Evolutionary conservation across 345 rosid species (phyloP), one percentile per base, ranked within the genome.

Genomic region (Turritis glabra): DNA sequence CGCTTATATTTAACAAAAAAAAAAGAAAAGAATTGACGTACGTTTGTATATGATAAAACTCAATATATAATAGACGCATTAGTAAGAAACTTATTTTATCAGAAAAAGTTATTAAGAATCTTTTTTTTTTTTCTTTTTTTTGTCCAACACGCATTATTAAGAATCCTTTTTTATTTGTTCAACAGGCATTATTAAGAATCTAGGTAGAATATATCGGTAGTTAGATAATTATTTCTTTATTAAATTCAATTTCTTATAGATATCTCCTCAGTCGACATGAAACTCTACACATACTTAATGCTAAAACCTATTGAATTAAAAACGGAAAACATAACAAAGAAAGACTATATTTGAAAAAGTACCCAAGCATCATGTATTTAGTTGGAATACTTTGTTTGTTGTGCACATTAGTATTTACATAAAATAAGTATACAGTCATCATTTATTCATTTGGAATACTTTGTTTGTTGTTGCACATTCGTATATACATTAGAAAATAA

Each of bases 371-470:
- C 62, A 62, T 51, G 54, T 72, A 38, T 40, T 51, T 40, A 38
- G 51, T 51, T 61, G 21, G 32, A 72, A 51, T 72, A 37, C 23
- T 72, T 72, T 62, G 23, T 59, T 40, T 61, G 53, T 37, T 47
- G 41, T 38, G 41, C 67, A 60, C 26, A 59, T 58, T 56, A 18
- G 43, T 33, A 18, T 56, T 9, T 10, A 30, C 23, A 56, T 29
- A 55, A 17, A 29, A 30, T 30, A 30, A 55, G 13, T 30, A 56
- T 30, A 18, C 21, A 17, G 23, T 57, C 63, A 57, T 57, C 26
- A 57, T 57, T 26, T 32, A 33, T 33, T 32, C 18, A 33, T 32
- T 11, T 35, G 64, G 46, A 58, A 58, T 58, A 58, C 25, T 48
- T 48, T 21, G 26, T 35, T 9, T 35, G 11, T 35, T 35, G 38